A percentile compares a stretch with the other conserved stretches of the same genome.
Conservation (phyloP, 2,329 filamentous ascomycete species). For the Arthrobotrys iridis region DNA sequence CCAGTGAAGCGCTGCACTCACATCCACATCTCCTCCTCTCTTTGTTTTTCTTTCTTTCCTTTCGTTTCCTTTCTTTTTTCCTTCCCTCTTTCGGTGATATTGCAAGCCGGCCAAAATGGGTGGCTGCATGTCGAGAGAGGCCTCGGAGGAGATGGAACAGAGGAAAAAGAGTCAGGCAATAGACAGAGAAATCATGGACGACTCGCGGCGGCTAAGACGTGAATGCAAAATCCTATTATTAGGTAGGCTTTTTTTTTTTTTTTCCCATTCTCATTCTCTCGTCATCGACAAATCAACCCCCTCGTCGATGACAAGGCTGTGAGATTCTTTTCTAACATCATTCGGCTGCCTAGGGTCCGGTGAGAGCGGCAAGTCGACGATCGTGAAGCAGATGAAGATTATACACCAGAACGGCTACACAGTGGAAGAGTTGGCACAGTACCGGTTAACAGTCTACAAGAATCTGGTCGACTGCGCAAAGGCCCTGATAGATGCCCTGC, state of each 20-base stretch:
- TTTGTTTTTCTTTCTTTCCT: conserved; percentile 7
- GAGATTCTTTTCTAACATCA: conserved; percentile 42
- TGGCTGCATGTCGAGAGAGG: conserved; percentile 87
- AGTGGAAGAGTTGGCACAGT: conserved; percentile 89
- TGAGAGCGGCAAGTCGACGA: conserved; percentile 98
- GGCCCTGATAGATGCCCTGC: conserved; percentile 88
- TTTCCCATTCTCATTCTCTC: conserved; percentile 16
- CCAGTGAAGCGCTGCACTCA: conserved; percentile 40
- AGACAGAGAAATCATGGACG: conserved; percentile 91
- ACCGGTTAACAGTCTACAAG: conserved; percentile 96
- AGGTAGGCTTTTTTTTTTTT: conserved; percentile 69
- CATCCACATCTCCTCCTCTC: background rate
- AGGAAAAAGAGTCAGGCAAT: conserved; percentile 98
- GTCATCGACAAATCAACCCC: no score
- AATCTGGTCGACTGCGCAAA: conserved; percentile 97
- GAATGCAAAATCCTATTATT: conserved; percentile 99
- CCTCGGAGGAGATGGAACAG: conserved; percentile 82
- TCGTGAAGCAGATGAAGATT: conserved; percentile 99
- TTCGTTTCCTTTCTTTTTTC: conserved; percentile 29
- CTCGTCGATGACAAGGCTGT: background rate
- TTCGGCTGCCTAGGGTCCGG: conserved; percentile 76
- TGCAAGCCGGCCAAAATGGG: conserved; percentile 74
- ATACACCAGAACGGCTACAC: conserved; percentile 98
- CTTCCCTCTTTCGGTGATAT: conserved; percentile 20
- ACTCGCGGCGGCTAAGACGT: conserved; percentile 87